phyloP scores from a whole-genome alignment of 2,329 filamentous ascomycete genomes.

The Colletotrichum musae region DNA sequence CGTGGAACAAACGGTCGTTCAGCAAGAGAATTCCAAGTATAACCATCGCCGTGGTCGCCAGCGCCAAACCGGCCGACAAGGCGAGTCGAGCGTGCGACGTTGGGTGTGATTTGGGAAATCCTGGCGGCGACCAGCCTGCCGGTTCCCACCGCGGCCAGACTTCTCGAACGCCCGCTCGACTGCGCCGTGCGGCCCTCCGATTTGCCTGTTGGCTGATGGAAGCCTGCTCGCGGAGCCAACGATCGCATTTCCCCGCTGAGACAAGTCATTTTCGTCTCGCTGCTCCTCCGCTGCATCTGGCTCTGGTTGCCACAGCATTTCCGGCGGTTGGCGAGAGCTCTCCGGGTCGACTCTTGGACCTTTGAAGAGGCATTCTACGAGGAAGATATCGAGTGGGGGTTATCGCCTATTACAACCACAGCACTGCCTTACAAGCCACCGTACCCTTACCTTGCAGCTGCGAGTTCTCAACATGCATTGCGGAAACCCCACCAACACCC shows the following conservation, averaged over 20 bases:
- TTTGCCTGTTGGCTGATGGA: constrained; percentile 39
- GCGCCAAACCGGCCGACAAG: not conserved
- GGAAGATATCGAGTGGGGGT: constrained; percentile 9
- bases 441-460: not conserved
- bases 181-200: constrained; percentile 39
- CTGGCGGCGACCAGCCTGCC: constrained; percentile 39
- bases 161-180: constrained; percentile 41
- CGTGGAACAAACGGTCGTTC: not conserved
- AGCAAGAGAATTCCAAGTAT: not conserved
- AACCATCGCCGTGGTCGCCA: not conserved
- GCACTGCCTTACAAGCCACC: no score
- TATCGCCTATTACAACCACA: not conserved
- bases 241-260: constrained; percentile 28
- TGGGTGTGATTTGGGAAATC: constrained; percentile 24
- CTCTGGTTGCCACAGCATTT: not conserved
- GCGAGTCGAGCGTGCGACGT: constrained; percentile 1
- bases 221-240: constrained; percentile 33
- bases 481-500: constrained; percentile 33
- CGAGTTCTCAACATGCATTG: constrained; percentile 11
- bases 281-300: not conserved
- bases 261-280: constrained; percentile 22
- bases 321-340: not conserved
- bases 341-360: constrained; percentile 2
- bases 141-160: constrained; percentile 37
- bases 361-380: not conserved